Percentiles rank a stretch among this genome's conserved stretches.
phyloP scores from a whole-genome alignment of 495 filamentous ascomycete species.

The Monascus purpureus region DNA sequence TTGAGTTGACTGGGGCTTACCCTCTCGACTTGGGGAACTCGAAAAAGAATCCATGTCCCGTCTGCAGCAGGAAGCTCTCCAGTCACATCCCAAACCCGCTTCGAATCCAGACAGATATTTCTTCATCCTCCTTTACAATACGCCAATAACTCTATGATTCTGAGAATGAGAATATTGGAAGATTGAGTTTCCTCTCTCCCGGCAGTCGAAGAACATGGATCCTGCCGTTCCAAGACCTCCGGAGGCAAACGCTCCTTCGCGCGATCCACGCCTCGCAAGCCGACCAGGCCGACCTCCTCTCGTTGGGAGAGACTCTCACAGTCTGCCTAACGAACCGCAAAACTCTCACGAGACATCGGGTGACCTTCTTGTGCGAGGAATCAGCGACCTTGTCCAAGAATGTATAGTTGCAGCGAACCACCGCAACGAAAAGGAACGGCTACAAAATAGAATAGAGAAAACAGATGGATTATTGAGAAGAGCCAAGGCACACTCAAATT shows the following conservation, averaged over 20 bases:
- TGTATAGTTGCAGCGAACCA: constrained; percentile 3
- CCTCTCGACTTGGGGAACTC: too few relatives aligned
- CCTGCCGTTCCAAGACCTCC: too few relatives aligned
- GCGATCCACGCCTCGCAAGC: constrained; percentile 4
- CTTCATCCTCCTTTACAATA: too few relatives aligned
- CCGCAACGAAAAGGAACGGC: constrained; percentile 9
- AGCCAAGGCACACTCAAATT: constrained; percentile 8
- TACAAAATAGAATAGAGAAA: constrained; percentile 9
- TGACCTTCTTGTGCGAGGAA: not conserved
- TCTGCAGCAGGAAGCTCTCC: too few relatives aligned
- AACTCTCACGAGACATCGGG: too few relatives aligned
- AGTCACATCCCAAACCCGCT: too few relatives aligned
- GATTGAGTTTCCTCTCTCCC: not conserved
- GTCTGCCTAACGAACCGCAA: too few relatives aligned
- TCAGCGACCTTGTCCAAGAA: constrained; percentile 10
- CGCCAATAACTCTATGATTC: too few relatives aligned
- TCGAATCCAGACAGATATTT: too few relatives aligned
- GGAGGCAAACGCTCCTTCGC: constrained; percentile 1
- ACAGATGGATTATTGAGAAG: constrained; percentile 7
- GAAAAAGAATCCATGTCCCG: too few relatives aligned
- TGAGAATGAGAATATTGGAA: too few relatives aligned
- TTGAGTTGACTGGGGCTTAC: too few relatives aligned
- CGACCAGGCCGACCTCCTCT: not conserved
- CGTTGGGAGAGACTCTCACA: not conserved
- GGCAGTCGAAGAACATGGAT: constrained; percentile 4